Base-by-base conservation (phyloP, 2,329 filamentous ascomycete species). In the Zelopaecilomyces penicillatus region DNA sequence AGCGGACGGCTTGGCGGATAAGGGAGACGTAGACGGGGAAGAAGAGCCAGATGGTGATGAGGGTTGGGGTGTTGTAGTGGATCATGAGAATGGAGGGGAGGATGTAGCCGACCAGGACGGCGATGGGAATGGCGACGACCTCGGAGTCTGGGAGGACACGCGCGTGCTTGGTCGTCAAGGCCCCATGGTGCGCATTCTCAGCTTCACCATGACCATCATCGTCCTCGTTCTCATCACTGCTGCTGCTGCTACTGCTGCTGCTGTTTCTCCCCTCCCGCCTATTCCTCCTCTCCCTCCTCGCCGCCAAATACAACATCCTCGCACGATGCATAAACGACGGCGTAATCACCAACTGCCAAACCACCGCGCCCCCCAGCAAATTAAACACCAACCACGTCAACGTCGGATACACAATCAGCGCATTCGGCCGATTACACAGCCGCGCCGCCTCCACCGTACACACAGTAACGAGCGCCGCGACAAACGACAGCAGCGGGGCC, bases 251-350 rank as follows among this genome's bases (percentile, higher is more conserved):
- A 3, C 19, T 19, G 19, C 19, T 19, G 19, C 19, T 19, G 19
- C 19, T 19, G 19, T 19, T 19, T 3, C 19, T 19, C 19, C 19
- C 19, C 19, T 19, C 37, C 6, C 30, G n/a, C 27, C 80, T 4
- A 63, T 87, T 27, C 64, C 76, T 76, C 41, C 72, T 76, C 9
- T 68, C 73, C 3, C 61, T 85, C 10, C 57, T 87, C 11, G 68
- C 73, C 27, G 58, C 56, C 4, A 52, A 44, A 9, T 65, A 54
- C 30, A 72, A 61, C 37, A 57, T 55, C 47, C 63, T 62, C 34
- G 68, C 59, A 43, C 68, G 63, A 38, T 66, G 62, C 46, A 76
- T 50, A 55, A 74, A 75, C 4, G 68, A 69, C 6, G 73, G 73
- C 19, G 74, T 61, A 31, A 76, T 69, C 47, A 73, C 62, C 34